phyloP scores from a whole-genome alignment of 169 alveolate genomes.

The Plasmodium coatneyi region DNA sequence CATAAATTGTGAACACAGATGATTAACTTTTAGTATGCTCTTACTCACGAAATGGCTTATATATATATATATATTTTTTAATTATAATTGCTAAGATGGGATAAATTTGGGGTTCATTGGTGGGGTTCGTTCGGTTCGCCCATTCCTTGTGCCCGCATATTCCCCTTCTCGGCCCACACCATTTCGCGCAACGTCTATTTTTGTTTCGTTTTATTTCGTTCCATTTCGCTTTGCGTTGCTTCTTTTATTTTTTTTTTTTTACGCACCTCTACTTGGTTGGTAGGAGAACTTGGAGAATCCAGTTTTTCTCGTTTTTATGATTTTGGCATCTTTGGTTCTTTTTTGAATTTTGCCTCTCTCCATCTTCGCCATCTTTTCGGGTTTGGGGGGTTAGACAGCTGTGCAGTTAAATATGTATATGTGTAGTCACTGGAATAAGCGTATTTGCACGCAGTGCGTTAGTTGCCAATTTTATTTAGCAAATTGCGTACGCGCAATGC shows the following conservation, averaged over 20 bases:
- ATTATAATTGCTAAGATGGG: not conserved
- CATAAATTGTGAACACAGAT: not conserved
- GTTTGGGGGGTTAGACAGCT: slow-evolving; percentile 7
- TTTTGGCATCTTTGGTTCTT: slow-evolving; percentile 46
- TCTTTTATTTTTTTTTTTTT: slow-evolving; percentile 45
- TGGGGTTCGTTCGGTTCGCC: not conserved
- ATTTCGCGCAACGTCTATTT: not conserved
- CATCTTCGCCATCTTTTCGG: slow-evolving; percentile 20
- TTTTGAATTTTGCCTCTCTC: slow-evolving; percentile 30
- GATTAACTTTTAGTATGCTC: not conserved
- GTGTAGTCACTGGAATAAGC: not conserved
- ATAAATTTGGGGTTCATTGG: not conserved
- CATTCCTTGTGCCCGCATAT: not conserved
- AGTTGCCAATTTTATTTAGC: not conserved
- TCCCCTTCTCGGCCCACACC: not conserved
- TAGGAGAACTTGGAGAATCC: slow-evolving; percentile 66
- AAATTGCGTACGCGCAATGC: not conserved
- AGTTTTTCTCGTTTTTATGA: slow-evolving; percentile 30
- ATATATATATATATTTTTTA: too few species aligned
- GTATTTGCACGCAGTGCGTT: not conserved
- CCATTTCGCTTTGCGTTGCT: not conserved
- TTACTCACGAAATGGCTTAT: not conserved
- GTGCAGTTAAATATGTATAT: not conserved
- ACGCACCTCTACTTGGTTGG: slow-evolving; percentile 76
- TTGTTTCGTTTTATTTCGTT: slow-evolving; percentile 16